Evolutionary conservation across 768 basidiomycete genomes (phyloP).

Genomic region (Termitomyces heimii): DNA sequence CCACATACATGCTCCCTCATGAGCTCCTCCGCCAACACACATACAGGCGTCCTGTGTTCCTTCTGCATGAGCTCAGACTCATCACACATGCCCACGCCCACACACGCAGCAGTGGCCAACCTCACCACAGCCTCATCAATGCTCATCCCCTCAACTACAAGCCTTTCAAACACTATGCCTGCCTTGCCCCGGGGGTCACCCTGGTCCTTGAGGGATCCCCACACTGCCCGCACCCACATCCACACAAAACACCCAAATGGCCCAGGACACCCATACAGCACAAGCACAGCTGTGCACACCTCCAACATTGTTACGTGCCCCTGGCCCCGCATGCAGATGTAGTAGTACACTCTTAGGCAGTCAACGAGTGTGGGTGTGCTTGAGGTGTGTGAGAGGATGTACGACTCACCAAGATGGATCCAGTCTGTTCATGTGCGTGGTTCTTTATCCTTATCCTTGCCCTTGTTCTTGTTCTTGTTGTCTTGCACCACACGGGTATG

Average conservation of each 20-base stretch:
- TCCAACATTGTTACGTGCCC: too few relatives aligned
- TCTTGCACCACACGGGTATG: too few relatives aligned
- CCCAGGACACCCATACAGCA: conserved; percentile 30
- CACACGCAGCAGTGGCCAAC: too few relatives aligned
- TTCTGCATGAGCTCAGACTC: too few relatives aligned
- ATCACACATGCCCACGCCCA: too few relatives aligned
- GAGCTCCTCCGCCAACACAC: conserved; percentile 42
- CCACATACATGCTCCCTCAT: conserved; percentile 46
- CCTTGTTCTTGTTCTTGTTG: too few relatives aligned
- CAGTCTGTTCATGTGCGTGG: conserved; percentile 17
- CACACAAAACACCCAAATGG: conserved; percentile 29
- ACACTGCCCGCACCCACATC: conserved; percentile 36
- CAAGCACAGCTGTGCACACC: conserved; percentile 52
- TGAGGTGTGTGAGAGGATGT: conserved; percentile 25
- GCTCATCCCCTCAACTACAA: conserved; percentile 46
- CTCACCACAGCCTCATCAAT: conserved; percentile 48
- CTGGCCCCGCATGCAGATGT: conserved; percentile 40
- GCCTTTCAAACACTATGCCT: conserved; percentile 43
- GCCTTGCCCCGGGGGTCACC: too few relatives aligned
- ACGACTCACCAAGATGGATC: conserved; percentile 25
- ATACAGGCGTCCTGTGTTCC: conserved; percentile 31
- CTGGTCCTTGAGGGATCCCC: too few relatives aligned
- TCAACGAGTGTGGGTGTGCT: conserved; percentile 22
- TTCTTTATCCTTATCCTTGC: too few relatives aligned
- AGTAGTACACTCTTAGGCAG: conserved; percentile 50